Percentiles rank a stretch among this genome's conserved stretches.
Evolutionary conservation across 768 basidiomycete species (phyloP).

Genomic region (Trametes gibbosa): DNA sequence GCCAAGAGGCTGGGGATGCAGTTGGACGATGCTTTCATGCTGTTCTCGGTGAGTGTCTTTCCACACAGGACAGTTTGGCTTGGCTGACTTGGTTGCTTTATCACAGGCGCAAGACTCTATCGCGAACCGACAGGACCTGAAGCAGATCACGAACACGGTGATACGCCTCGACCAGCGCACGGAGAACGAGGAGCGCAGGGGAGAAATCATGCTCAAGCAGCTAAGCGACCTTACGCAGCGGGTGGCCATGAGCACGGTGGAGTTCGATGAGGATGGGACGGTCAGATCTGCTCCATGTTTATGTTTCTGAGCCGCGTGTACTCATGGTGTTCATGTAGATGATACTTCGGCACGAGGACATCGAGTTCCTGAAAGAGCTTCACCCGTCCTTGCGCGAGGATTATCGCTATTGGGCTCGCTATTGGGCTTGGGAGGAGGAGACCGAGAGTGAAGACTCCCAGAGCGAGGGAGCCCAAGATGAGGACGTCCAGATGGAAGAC

Average conservation of each 20-base stretch:
- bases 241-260: not conserved
- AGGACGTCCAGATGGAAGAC: too few relatives aligned
- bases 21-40: not conserved
- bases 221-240: not conserved
- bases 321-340: not conserved
- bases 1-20: not conserved
- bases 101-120: not conserved
- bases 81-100: not conserved
- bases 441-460: too few relatives aligned
- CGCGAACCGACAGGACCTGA: not conserved
- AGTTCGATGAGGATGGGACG: not conserved
- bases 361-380: not conserved
- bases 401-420: too few relatives aligned
- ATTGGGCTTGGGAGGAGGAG: too few relatives aligned
- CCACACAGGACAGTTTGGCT: not conserved
- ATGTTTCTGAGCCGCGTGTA: not conserved
- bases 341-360: not conserved
- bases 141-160: not conserved
- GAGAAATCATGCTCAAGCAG: not conserved
- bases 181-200: not conserved
- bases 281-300: not conserved
- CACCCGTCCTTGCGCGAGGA: too few relatives aligned
- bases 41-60: not conserved
- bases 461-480: too few relatives aligned
- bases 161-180: not conserved